These are phyloP conservation scores for Phytophthora citricola DNA, from an alignment of 352 stramenopile genomes.

Conservation along the genomic window DNA sequence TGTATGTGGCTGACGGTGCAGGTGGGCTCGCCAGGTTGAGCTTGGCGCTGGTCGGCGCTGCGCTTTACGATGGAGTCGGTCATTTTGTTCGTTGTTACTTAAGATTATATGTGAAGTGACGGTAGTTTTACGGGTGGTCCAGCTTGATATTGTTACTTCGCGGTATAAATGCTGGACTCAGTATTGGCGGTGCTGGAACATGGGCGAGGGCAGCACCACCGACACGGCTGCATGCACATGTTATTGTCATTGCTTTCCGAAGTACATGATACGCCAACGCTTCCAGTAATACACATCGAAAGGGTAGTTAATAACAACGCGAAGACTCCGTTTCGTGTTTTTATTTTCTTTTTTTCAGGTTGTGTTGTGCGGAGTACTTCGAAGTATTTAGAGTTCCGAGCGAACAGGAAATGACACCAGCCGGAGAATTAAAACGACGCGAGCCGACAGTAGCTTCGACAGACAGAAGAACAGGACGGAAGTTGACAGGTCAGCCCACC, in stretches of 20 bases:
- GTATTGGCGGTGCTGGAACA: constrained; percentile 2
- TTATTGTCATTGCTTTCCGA: background rate
- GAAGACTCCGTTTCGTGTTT: constrained; percentile 30
- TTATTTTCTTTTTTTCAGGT: constrained; percentile 27
- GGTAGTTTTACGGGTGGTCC: background rate
- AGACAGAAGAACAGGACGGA: background rate
- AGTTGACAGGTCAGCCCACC: background rate
- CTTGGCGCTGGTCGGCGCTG: constrained; percentile 41
- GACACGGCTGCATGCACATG: background rate
- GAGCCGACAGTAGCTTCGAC: too few relatives aligned
- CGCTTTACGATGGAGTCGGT: constrained; percentile 32
- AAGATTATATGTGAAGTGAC: constrained; percentile 2
- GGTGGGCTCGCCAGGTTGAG: constrained; percentile 41
- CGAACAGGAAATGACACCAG: constrained; percentile 11
- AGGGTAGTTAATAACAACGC: constrained; percentile 12
- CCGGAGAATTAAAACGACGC: background rate
- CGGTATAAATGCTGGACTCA: background rate
- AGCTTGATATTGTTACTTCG: constrained; percentile 11
- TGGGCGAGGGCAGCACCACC: background rate
- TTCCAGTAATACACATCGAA: background rate
- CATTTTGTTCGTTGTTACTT: constrained; percentile 6
- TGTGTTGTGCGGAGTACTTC: constrained; percentile 1
- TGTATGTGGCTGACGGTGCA: constrained; percentile 49
- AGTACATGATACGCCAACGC: background rate
- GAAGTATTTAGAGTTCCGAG: constrained; percentile 1